Evolutionary conservation across 108 stramenopile genomes (phyloP), one percentile per base, ranked within the genome.

Genomic region (Nitzschia palea): DNA sequence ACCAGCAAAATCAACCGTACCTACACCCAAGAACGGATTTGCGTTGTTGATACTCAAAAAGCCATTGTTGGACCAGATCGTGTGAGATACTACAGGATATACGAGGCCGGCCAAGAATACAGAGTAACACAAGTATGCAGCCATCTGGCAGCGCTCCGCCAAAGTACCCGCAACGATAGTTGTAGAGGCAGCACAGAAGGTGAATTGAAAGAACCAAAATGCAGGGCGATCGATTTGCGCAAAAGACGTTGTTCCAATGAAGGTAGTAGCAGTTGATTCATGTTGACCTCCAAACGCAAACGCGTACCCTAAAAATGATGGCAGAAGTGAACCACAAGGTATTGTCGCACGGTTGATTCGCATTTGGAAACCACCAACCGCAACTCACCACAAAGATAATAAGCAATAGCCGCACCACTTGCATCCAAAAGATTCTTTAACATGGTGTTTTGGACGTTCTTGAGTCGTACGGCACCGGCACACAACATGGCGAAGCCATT

Each of bases 81-180:
- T 56, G 71, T 94, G 96, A 5, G 80, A 92, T 32, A 72, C 57
- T 9, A 95, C 80, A 18, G 93, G 95, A 54, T 94, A 97, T 33
- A 95, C 86, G 44, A 95, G 88, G 6, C 85, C 84, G 10, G 86
- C 86, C 44, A 95, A 55, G 56, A 88, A 61, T 33, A 85, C 60
- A 22, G 86, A 81, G 69, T 90, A 94, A 64, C 85, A 80, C 33
- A 94, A 56, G 79, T 94, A 94, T 4, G 89, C 88, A 20, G 66
- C 65, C 85, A 94, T 83, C 72, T 87, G 84, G 48, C 87, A 89
- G 33, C 96, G 86, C 63, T 94, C 96, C 34, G 96, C 96, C 43
- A 97, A 72, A 15, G 95, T 85, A 20, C 96, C 96, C 22, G 95
- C 92, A 29, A 97, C 95, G 64, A 97, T 97, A 14, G 91, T 93